Evolutionary conservation across 805 yeast genomes (phyloP).

Genomic region (Hanseniaspora lachancei): DNA sequence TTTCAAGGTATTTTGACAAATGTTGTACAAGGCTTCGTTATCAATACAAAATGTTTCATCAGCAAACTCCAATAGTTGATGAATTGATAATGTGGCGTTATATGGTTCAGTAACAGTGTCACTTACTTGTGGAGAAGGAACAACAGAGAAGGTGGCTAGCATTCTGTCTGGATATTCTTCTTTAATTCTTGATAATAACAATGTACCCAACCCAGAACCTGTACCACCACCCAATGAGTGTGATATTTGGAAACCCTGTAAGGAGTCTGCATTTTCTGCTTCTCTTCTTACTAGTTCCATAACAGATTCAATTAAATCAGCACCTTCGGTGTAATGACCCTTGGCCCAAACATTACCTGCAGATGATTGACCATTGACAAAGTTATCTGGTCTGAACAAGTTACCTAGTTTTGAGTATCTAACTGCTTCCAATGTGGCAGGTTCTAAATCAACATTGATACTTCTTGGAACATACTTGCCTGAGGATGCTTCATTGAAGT

Average conservation of each 20-base stretch:
- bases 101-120: conserved; percentile 94
- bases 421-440: conserved; percentile 82
- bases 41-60: conserved; percentile 93
- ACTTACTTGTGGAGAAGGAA: conserved; percentile 81
- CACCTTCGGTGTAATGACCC: conserved; percentile 94
- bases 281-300: conserved; percentile 85
- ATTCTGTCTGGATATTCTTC: conserved; percentile 92
- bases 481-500: conserved; percentile 74
- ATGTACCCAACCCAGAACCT: conserved; percentile 92
- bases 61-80: conserved; percentile 79
- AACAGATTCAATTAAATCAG: conserved; percentile 81
- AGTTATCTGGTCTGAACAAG: conserved; percentile 84
- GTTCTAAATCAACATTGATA: conserved; percentile 83
- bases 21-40: conserved; percentile 83
- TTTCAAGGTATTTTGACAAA: conserved; percentile 76
- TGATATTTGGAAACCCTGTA: conserved; percentile 88
- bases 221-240: conserved; percentile 86
- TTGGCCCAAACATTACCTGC: conserved; percentile 97
- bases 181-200: conserved; percentile 69
- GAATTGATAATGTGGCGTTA: conserved; percentile 81
- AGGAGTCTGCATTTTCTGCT: conserved; percentile 82
- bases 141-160: conserved; percentile 90
- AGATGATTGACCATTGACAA: conserved; percentile 76
- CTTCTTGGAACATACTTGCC: conserved; percentile 91
- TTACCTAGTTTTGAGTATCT: conserved; percentile 69